Base-by-base conservation (phyloP, 2,329 filamentous ascomycete genomes). In the Tothia fuscella region DNA sequence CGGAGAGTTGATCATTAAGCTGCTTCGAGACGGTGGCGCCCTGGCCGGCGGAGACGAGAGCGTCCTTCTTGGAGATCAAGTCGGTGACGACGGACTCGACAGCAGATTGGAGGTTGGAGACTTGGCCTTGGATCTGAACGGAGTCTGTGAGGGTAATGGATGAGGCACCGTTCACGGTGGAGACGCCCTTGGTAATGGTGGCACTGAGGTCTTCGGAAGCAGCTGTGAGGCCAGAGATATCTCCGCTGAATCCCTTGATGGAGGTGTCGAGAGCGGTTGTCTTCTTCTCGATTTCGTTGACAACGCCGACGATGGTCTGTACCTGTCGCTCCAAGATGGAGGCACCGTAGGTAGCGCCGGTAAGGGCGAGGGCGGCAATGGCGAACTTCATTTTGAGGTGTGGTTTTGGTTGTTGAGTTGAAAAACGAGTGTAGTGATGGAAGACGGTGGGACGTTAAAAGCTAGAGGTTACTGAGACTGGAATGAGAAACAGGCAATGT, bases 1-100 rank as follows among this genome's bases (percentile, higher is more conserved):
- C 57, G 22, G 43, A 34, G 42, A 54, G 46, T 46, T 59, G 56
- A 6, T 50, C 34, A 30, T 51, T 31, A 13, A 60, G 51, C 25
- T 43, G 22, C 20, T 47, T n/a, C 38, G 53, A 46, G 47, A 56
- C 47, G 5, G 31, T 38, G 20, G 34, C 44, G 20, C 49, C 54
- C 6, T 45, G 43, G 22, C 52, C 51, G 26, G 53, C 53, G 22
- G 44, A 40, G 28, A 52, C 53, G 46, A 57, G 45, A 22, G 47
- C 21, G 20, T 38, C 22, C 50, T 59, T 56, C 51, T 56, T 56
- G 39, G 16, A 20, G 34, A 51, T 52, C 39, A 58, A 45, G 34
- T 50, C 41, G 35, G 35, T n/a, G 45, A 59, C 43, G 31, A 48
- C 41, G 35, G 28, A 31, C 31, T 57, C 31, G 44, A 59, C 47